Evolutionary conservation across 352 stramenopile species (phyloP), one percentile per base, ranked within the genome.

Genomic region (Elongisporangium prolatum): DNA sequence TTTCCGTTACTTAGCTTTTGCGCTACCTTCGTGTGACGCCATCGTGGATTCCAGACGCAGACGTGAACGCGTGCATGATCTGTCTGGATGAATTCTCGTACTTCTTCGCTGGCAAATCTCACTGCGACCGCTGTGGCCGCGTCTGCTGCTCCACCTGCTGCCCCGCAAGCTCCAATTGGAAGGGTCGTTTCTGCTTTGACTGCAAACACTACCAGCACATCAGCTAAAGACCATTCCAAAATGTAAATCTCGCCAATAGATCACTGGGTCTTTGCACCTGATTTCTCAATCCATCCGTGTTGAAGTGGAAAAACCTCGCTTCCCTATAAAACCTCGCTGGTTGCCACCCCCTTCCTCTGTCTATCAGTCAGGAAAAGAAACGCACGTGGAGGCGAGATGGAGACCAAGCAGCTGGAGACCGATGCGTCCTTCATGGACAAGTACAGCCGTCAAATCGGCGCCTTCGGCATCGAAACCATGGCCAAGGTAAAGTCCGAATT

Each of bases 371-470:
- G 44, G 59, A 73, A 77, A 50, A 56, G 59, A 64, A 49, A 21
- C 50, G 69, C 57, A 40, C 34, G 28, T 55, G 38, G 28, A 68
- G 47, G 20, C 48, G 51, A 54, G 48, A 91, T 89, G 84, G 79
- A 84, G 53, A 60, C 63, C 40, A 76, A 80, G 66, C 77, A 88
- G 56, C 65, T 93, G 53, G 84, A 93, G 64, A 82, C 74, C 53
- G 83, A 97, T 85, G 89, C 89, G 25, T 80, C 74, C 54, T 97
- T 97, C 68, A 97, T 96, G 88, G 88, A 97, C 81, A 96, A 96
- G 71, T 97, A 96, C 81, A 96, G 85, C 50, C 81, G 90, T 47
- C 90, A 97, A 71, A 97, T 97, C 69, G 90, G 88, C 64, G 89
- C 90, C 24, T 97, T 96, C 61, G 90, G 90, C 5, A 70, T 97